Evolutionary conservation across 1,284 basidiomycete species (phyloP), one percentile per base, ranked within the genome.

Genomic region (Hymenochaete sp.): DNA sequence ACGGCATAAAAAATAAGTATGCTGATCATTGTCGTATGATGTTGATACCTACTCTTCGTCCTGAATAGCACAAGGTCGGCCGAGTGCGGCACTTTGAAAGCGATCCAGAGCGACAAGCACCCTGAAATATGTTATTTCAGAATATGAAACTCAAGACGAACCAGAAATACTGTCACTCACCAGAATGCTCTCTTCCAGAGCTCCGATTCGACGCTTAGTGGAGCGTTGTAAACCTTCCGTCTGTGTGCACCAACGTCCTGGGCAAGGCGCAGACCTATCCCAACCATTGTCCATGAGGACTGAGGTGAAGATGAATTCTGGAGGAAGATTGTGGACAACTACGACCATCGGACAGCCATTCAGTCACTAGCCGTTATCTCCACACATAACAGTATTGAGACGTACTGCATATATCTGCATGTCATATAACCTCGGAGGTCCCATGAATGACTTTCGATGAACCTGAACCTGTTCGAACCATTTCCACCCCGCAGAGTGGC

Each of bases 131-230:
- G n/a, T 33, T 16, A 25, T 49, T 61, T 3, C n/a, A 11, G 14
- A 22, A 36, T 22, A 18, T 9, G 14, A 37, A 16, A 35, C 32
- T 35, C 18, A 3, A 60, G 25, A 62, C 45, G 40, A 57, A n/a
- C 4, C 0, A 38, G 19, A 35, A 2, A 2, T 1, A 22, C 9
- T 9, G 33, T 4, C 35, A 11, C 61, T 16, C 53, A 85, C 88
- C 87, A 91, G 60, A 92, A 93, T 1, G 77, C 81, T 2, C 88
- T 73, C 52, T 82, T 86, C 72, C 79, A 83, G 16, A 85, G 61
- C 51, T 90, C 84, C 42, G 79, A 71, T 45, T 84, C 73, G 0
- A 68, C 62, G 0, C 68, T 70, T 28, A 63, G 53, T 3, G 59
- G 59, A 6, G 59, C 60, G 11, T 57, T 58, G 28, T 67, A 65